A percentile compares a stretch with the other conserved stretches of the same genome.
Evolutionary conservation across 179 eudicot genomes (phyloP).

Genomic region (Beta corolliflora): DNA sequence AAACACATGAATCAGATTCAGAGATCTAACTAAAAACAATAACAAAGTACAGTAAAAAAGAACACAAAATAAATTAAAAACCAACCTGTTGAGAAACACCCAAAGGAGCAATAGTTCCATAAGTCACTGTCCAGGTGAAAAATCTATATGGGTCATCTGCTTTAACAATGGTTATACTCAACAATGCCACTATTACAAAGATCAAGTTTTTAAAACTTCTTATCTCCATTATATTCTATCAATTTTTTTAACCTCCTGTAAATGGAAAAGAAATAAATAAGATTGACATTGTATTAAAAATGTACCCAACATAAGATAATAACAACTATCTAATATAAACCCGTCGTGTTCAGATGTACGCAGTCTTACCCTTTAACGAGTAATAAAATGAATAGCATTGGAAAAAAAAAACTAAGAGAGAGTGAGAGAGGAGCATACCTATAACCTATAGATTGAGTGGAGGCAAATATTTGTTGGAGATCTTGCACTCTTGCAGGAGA

Average conservation of each 20-base stretch:
- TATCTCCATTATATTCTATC: slow-evolving; percentile 29
- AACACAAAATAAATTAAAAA: neutral
- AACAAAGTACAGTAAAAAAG: neutral
- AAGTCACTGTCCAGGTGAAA: slow-evolving; percentile 80
- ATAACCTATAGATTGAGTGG: neutral
- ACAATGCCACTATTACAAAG: slow-evolving; percentile 37
- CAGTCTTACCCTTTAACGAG: neutral
- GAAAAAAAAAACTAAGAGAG: neutral
- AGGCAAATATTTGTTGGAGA: neutral
- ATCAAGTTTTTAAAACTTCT: slow-evolving; percentile 27
- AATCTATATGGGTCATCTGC: slow-evolving; percentile 70
- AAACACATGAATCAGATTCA: neutral
- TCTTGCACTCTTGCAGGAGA: neutral
- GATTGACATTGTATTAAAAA: neutral
- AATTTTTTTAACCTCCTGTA: neutral
- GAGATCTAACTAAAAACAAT: neutral
- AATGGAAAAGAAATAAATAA: neutral
- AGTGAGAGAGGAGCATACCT: neutral
- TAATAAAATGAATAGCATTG: no score
- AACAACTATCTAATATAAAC: neutral
- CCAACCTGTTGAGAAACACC: slow-evolving; percentile 77
- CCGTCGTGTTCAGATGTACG: neutral
- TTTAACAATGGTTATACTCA: slow-evolving; percentile 45
- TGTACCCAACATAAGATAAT: neutral
- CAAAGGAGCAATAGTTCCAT: slow-evolving; percentile 75